Conservation (phyloP, 768 basidiomycete species). For the Boletus subcaerulescens region DNA sequence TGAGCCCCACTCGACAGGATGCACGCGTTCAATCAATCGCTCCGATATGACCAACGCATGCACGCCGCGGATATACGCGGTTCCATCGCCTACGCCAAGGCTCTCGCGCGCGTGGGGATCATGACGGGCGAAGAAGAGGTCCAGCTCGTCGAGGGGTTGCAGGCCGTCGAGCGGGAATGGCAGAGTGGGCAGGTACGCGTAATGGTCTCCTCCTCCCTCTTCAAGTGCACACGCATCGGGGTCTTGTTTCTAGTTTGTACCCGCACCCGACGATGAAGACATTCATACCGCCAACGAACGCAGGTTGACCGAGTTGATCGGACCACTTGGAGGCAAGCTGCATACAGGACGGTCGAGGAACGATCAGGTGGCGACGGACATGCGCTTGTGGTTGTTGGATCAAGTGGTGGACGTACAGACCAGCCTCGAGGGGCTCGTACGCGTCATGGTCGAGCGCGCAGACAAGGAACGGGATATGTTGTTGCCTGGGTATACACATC, state of each 20-base stretch:
- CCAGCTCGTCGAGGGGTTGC: constrained; percentile 72
- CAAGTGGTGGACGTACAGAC: constrained; percentile 66
- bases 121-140: constrained; percentile 72
- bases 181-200: constrained; percentile 56
- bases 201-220: no score
- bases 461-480: constrained; percentile 90
- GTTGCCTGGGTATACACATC: constrained; percentile 95
- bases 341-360: constrained; percentile 97
- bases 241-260: constrained; percentile 53
- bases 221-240: neutral
- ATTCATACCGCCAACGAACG: constrained; percentile 99
- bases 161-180: constrained; percentile 83
- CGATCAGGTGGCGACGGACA: constrained; percentile 98
- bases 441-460: constrained; percentile 88
- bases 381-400: constrained; percentile 92
- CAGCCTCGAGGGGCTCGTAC: constrained; percentile 73
- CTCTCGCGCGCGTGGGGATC: constrained; percentile 76
- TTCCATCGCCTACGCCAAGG: constrained; percentile 94
- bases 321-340: constrained; percentile 88
- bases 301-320: constrained; percentile 88
- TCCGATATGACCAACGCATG: constrained; percentile 95
- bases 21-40: constrained; percentile 96
- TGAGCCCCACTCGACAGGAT: constrained; percentile 52
- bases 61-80: constrained; percentile 87
- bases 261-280: constrained; percentile 91